A percentile compares a stretch with the other conserved stretches of the same genome.
Conservation (phyloP, 1,284 basidiomycete genomes). For the Anthracocystis walkeri region DNA sequence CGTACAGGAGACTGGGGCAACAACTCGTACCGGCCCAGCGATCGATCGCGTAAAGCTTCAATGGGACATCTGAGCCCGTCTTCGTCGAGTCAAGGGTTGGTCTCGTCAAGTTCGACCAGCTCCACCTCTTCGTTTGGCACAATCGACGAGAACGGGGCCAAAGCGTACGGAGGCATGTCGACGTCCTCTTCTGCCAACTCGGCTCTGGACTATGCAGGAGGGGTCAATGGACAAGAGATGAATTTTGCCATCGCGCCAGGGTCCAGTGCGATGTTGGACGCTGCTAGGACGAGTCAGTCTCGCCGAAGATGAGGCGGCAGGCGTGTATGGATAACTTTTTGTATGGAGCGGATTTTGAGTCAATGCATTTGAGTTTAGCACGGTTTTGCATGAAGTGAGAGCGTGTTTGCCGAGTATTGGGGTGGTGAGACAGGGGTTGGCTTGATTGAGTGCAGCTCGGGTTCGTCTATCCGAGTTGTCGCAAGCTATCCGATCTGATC, state of each 20-base stretch:
- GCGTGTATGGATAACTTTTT: no score
- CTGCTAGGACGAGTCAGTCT: slow-evolving; percentile 56
- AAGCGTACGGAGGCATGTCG: slow-evolving; percentile 26
- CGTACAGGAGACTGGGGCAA: slow-evolving; percentile 30
- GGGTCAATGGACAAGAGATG: slow-evolving; percentile 2
- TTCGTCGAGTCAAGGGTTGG: slow-evolving; percentile 23
- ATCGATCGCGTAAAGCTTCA: slow-evolving; percentile 32
- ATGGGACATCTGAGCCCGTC: slow-evolving; percentile 36
- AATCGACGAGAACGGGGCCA: slow-evolving; percentile 19
- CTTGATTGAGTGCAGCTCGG: no score
- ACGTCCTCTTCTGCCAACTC: slow-evolving; percentile 14
- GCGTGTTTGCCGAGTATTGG: no score
- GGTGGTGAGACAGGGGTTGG: no score
- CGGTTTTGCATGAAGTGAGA: neutral
- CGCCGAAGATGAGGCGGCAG: slow-evolving; percentile 31
- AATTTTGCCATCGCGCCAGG: slow-evolving; percentile 29
- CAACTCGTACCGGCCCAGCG: neutral
- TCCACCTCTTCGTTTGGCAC: slow-evolving; percentile 22
- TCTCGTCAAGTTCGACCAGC: slow-evolving; percentile 15
- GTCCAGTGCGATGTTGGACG: slow-evolving; percentile 55
- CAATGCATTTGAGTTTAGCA: neutral
- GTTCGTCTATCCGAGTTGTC: no score
- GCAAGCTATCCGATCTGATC: no score
- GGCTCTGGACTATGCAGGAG: slow-evolving; percentile 11
- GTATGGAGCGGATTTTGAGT: neutral